Evolutionary conservation across 139 green algal genomes (phyloP), one percentile per base, ranked within the genome.

Genomic region (Eudorina sp.): DNA sequence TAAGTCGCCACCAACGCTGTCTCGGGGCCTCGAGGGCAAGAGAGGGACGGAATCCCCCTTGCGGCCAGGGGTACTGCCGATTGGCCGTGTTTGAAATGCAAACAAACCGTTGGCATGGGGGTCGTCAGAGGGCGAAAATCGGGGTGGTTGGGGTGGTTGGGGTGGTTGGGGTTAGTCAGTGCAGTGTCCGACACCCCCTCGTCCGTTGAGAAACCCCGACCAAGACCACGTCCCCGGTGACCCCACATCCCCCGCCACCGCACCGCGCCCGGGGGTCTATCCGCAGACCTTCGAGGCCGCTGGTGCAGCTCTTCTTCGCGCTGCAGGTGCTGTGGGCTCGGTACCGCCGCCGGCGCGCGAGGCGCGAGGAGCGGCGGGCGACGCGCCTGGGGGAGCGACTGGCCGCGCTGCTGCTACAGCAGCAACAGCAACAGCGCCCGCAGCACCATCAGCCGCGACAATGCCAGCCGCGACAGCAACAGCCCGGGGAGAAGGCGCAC

Each of bases 221-320:
- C n/a, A n/a, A n/a, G n/a, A n/a, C n/a, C n/a, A n/a, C n/a, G n/a
- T n/a, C n/a, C n/a, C n/a, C n/a, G n/a, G n/a, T n/a, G n/a, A n/a
- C n/a, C n/a, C n/a, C n/a, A n/a, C n/a, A n/a, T n/a, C n/a, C n/a
- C n/a, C n/a, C n/a, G n/a, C n/a, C n/a, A n/a, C n/a, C n/a, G n/a
- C n/a, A n/a, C n/a, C n/a, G n/a, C n/a, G n/a, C 16, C 51, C 51
- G 51, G 51, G 13, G 13, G 51, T 16, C 51, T 13, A 25, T 16
- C 48, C 38, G 62, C 81, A 87, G 81, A 14, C 81, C 81, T 23
- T 19, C 81, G 4, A 43, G 81, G 62, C 81, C 81, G 31, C 81
- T 87, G 81, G 64, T 60, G 45, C 81, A 87, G 81, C 60, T 87
- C 1, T 87, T 87, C 31, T 79, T 38, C 21, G 41, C 80, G 29